Evolutionary conservation across 768 basidiomycete genomes (phyloP), one percentile per base, ranked within the genome.

Genomic region (Galerina sulciceps): DNA sequence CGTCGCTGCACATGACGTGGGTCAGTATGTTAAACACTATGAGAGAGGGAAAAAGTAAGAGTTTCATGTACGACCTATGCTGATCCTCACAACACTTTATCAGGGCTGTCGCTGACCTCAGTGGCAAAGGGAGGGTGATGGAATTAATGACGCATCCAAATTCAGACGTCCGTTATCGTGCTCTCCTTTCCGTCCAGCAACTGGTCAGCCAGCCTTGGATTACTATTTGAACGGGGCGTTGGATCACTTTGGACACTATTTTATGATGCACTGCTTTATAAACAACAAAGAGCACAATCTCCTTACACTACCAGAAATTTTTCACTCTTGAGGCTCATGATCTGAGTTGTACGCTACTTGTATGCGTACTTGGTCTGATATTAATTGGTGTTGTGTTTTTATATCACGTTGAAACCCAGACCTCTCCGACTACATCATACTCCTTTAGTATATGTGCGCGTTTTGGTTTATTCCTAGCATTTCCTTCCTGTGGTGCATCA

Each of bases 171-270:
- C 86, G 94, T 64, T 99, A 99, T 80, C 89, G 90, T 57, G 94
- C 95, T 2, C 78, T 99, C 37, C 78, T 98, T 37, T 89, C 93
- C 5, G 95, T 96, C 9, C 95, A 98, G 70, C 85, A 89, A 54
- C 86, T 97, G 34, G 91, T 97, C 67, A 94, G 93, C 71, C 93
- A 96, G 65, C 88, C 93, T 9, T 95, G 93, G 93, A 72, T 85
- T 43, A 75, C 81, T 18, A 82, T 78, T 38, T 88, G 49, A 65
- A 31, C 8, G 5, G 26, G 26, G 5, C 26, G 8, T 31, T 8
- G 8, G 26, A 31, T 8, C 4, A 31, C 8, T 8, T 31, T 31
- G 26, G 5, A 31, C 5, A 31, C n/a, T n/a, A n/a, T n/a, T n/a
- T 31, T 8, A 31, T 31, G 26, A 31, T 31, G 26, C 26, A 31